A percentile compares a stretch with the other conserved stretches of the same genome.
Conservation (phyloP, 1,284 basidiomycete species). For the Rhodotorula sp. region DNA sequence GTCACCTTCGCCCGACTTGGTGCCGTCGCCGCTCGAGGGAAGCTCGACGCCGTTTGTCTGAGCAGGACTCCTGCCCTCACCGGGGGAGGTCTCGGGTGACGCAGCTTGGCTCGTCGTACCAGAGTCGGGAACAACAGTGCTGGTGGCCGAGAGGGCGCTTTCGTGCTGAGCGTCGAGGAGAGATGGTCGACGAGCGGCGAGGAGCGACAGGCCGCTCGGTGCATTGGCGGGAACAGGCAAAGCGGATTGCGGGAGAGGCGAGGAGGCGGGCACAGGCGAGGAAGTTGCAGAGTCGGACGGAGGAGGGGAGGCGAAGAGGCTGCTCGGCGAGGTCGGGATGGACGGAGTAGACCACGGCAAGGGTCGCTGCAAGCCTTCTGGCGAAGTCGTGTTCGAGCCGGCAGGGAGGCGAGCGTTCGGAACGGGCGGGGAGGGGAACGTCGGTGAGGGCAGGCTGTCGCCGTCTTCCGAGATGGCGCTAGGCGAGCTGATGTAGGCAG, state of each 20-base stretch:
- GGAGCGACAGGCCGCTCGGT: neutral
- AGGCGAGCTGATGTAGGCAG: constrained; percentile 21
- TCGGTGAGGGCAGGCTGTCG: constrained; percentile 34
- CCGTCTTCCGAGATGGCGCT: constrained; percentile 29
- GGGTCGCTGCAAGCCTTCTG: neutral
- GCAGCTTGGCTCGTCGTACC: neutral
- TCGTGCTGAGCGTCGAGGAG: constrained; percentile 3
- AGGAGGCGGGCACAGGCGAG: neutral
- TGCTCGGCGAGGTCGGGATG: neutral
- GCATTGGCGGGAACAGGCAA: neutral
- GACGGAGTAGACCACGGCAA: constrained; percentile 13
- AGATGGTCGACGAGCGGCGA: constrained; percentile 2
- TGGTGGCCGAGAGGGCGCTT: neutral
- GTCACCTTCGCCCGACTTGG: neutral
- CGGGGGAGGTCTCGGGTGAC: neutral
- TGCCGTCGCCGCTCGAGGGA: neutral
- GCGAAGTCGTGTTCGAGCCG: constrained; percentile 4
- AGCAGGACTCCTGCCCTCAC: neutral
- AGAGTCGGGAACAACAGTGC: constrained; percentile 1
- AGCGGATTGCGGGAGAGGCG: neutral
- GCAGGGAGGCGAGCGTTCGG: neutral
- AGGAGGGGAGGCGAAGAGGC: neutral
- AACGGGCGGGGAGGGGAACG: constrained; percentile 31
- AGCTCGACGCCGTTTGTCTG: constrained; percentile 2
- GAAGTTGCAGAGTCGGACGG: neutral